Evolutionary conservation across 805 yeast genomes (phyloP), one percentile per base, ranked within the genome.

Genomic region (Saturnispora sekii): DNA sequence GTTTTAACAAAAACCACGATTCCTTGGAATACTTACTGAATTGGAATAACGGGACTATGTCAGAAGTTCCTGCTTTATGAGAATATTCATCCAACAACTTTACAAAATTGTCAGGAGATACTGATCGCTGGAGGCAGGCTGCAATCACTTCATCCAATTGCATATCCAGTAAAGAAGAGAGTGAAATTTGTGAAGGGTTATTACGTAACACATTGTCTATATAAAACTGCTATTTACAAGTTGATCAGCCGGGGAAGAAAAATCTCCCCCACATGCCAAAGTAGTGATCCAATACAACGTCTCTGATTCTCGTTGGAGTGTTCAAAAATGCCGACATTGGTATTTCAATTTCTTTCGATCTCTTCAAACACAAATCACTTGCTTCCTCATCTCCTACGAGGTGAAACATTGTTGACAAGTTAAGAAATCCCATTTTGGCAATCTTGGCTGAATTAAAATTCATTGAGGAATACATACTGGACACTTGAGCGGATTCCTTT

Each of bases 401-500:
- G 10, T 41, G 32, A 42, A 61, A 67, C 70, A 67, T 66, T 37
- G 46, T 51, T 5, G 60, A 49, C 36, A 70, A 53, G 43, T 68
- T 69, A 11, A 50, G 43, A 43, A 69, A 59, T 5, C 69, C 60
- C 38, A 64, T 60, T 40, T 61, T 66, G 1, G 69, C 56, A 14
- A 71, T 61, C 36, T 62, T 56, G 2, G 74, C 73, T 40, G 64
- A 53, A 38, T 63, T 63, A 38, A 55, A 55, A 46, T 64, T 67
- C 10, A 59, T 56, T 21, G 53, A 57, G 11, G 67, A 55, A 43
- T 58, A 48, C 29, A 55, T 43, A 41, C 59, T 56, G 0, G 72
- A 47, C 26, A 58, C 60, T 21, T 60, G 55, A 12, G 67, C 66
- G 3, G 68, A 59, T 31, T 67, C 66, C 45, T 65, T 63, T 9